Base-by-base conservation (phyloP, 2,329 filamentous ascomycete genomes). In the Coniella vitis region DNA sequence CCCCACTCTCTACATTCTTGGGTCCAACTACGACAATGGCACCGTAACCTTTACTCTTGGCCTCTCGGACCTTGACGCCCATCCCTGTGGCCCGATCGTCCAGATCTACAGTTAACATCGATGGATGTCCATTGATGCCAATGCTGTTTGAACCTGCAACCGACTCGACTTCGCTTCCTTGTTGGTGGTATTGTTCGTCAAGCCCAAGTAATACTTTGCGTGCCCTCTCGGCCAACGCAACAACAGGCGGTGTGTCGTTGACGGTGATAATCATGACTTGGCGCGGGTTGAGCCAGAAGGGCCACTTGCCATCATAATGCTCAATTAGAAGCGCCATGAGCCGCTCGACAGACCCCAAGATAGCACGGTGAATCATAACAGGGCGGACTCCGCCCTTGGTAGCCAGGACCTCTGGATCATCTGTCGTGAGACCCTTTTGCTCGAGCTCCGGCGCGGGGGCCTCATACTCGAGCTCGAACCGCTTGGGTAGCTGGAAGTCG, bases 251-350 rank as follows among this genome's bases (percentile, higher is more conserved):
- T 4, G 73, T 75, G 42, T 82, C 74, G 58, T 86, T 89, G 46
- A 91, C 75, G 0, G 86, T 86, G 29, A 93, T 66, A 48, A 95
- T 76, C 39, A 85, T 79, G 37, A 80, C 83, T 61, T 93, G 90
- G 5, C 82, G 79, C 1, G 89, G 89, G 48, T 86, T 90, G 9
- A 95, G 73, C 90, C 89, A 95, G 63, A 95, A 91, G 3, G 89
- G 89, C 80, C 87, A 94, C 50, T 76, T 78, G 14, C 87, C 87
- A 49, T 84, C 75, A 58, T 90, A 88, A 56, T 87, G 84, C 65
- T 95, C 90, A 48, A 93, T 90, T 36, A 95, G 67, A 13, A 95
- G 72, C 3, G 89, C 89, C 76, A 95, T 84, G 54, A 95, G 81
- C 39, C 90, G 78, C 66, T 95, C 89, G 4, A 94, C 76, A 0